Evolutionary conservation across 1,139 yeast species (phyloP).

Genomic region (Yamadazyma dendronema): DNA sequence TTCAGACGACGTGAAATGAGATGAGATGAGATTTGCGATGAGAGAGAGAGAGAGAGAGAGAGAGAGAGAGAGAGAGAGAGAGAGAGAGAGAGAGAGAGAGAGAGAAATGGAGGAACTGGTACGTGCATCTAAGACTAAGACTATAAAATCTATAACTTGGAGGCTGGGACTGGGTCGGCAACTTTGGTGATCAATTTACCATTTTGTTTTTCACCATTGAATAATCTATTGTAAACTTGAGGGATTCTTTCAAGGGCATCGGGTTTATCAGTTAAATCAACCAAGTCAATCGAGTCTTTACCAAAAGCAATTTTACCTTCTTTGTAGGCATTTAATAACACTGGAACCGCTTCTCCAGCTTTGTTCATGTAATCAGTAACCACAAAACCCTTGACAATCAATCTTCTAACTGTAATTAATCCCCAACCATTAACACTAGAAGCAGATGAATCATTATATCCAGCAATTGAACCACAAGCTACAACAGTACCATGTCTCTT

Average conservation of each 20-base stretch:
- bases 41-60: neutral
- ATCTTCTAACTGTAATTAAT: conserved; percentile 45
- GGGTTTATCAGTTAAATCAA: conserved; percentile 23
- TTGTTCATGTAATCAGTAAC: conserved; percentile 35
- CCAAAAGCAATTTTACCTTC: conserved; percentile 40
- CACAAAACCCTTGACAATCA: conserved; percentile 49
- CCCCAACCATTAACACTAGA: conserved; percentile 37
- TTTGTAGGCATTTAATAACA: conserved; percentile 32
- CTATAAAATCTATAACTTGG: conserved; percentile 7
- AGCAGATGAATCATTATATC: conserved; percentile 47
- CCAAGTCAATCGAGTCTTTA: conserved; percentile 21
- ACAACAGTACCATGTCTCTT: conserved; percentile 46
- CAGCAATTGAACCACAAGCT: conserved; percentile 64
- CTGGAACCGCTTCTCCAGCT: conserved; percentile 35
- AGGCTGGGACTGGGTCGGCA: conserved; percentile 14
- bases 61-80: neutral
- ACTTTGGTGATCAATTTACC: conserved; percentile 39
- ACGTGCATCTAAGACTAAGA: no score
- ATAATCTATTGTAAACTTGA: conserved; percentile 27
- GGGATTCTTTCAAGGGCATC: conserved; percentile 28
- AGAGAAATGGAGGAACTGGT: neutral
- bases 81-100: neutral
- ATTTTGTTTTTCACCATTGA: conserved; percentile 28
- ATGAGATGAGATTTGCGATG: neutral
- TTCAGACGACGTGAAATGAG: neutral